Evolutionary conservation across 2,329 filamentous ascomycete species (phyloP).

Genomic region (Keithomyces neogunnii): DNA sequence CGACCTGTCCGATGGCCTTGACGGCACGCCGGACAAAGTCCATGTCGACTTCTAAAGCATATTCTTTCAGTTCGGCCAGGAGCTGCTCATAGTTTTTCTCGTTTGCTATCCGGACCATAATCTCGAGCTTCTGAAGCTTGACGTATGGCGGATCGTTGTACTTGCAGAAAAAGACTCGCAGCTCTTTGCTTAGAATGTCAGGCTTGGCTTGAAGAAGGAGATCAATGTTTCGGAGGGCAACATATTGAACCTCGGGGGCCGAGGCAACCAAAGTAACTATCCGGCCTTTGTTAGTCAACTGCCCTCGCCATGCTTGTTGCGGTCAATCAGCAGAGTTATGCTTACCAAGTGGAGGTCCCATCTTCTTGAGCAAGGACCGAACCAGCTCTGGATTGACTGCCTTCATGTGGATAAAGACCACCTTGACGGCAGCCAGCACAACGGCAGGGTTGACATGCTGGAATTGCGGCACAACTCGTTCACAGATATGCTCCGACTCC

Average conservation of each 20-base stretch:
- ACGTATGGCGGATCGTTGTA: slow-evolving; percentile 98
- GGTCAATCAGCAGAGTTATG: slow-evolving; percentile 2
- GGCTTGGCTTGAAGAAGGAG: slow-evolving; percentile 91
- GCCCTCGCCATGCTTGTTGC: neutral
- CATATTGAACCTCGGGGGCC: slow-evolving; percentile 94
- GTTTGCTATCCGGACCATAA: slow-evolving; percentile 98
- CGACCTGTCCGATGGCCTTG: slow-evolving; percentile 93
- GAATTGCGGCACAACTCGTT: slow-evolving; percentile 91
- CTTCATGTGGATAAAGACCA: slow-evolving; percentile 94
- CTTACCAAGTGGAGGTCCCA: slow-evolving; percentile 87
- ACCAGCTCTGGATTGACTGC: slow-evolving; percentile 68
- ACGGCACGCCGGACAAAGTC: slow-evolving; percentile 93
- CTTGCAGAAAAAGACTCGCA: slow-evolving; percentile 99
- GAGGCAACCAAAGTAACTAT: slow-evolving; percentile 91
- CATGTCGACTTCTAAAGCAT: slow-evolving; percentile 97
- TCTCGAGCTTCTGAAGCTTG: slow-evolving; percentile 95
- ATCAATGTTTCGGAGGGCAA: slow-evolving; percentile 92
- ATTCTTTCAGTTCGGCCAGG: slow-evolving; percentile 90
- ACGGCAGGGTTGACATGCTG: slow-evolving; percentile 98
- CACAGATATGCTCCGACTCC: slow-evolving; percentile 96
- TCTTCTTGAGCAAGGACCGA: slow-evolving; percentile 90
- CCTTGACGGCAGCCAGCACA: slow-evolving; percentile 94
- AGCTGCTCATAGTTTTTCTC: slow-evolving; percentile 94
- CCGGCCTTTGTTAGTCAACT: neutral
- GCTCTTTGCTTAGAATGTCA: slow-evolving; percentile 92